Base-by-base conservation (phyloP, 2,329 filamentous ascomycete genomes). In the Epichloe coenophiala region DNA sequence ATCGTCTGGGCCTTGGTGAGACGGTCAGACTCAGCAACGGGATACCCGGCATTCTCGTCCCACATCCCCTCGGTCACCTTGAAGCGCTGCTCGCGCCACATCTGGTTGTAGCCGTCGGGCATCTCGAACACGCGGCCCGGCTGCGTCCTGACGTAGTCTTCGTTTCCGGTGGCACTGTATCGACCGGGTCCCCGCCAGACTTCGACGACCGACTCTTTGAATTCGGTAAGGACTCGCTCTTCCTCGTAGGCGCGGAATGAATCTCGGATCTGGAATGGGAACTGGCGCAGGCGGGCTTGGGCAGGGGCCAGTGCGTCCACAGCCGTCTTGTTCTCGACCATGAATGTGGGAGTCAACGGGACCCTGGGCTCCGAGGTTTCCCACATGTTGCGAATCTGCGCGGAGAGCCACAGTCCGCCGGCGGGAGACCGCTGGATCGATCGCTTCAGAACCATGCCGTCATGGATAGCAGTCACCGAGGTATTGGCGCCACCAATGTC, bases 121-220 rank as follows among this genome's bases (percentile, higher is more conserved):
- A 98, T 93, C 72, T 98, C 93, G 61, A 96, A 98, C 11, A 93
- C 86, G 48, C 88, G 84, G 40, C 88, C 87, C 1, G 88, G 87
- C 56, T 83, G 81, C 43, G 71, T 75, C 64, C 79, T 83, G 52
- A 83, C 83, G 45, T 81, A 74, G 41, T 96, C 90, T 63, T 93
- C 81, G 63, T 91, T 94, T 38, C 83, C 81, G 21, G 70, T 77
- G 57, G 66, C 69, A 41, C 67, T 66, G 60, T 88, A 81, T 54
- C 81, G 77, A 53, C 83, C 83, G 0, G 87, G 87, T 1, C 88
- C 88, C 23, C 81, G 80, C 91, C 93, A 98, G 13, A 91, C 82
- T 69, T 96, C 89, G 31, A 97, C 89, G 15, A 96, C 88, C 17
- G 86, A 94, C 70, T 98, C 94, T 71, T 98, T 98, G 78, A 95